Percentiles rank a stretch among this genome's conserved stretches.
phyloP scores from a whole-genome alignment of 306 rosid genomes.

The Fagus crenata region DNA sequence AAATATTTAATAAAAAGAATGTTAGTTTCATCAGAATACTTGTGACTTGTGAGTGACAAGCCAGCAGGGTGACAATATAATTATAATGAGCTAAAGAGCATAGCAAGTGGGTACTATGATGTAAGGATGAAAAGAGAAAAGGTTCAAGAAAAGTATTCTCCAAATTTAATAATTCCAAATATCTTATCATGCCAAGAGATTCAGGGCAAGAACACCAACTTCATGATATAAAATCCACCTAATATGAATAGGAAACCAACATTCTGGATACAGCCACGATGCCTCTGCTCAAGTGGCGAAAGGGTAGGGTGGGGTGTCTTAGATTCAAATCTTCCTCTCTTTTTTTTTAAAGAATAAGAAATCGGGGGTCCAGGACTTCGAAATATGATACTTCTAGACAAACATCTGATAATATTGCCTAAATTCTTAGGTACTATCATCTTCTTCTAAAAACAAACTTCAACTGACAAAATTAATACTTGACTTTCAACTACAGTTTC shows the following conservation, averaged over 20 bases:
- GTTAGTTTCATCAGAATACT: background rate
- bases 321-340: background rate
- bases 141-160: background rate
- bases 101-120: background rate
- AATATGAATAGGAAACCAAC: background rate
- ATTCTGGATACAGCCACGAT: background rate
- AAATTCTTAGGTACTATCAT: background rate
- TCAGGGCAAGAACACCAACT: background rate
- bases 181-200: background rate
- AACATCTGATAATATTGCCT: background rate
- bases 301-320: background rate
- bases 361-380: background rate
- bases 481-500: slow-evolving; percentile 5
- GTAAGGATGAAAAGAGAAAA: background rate
- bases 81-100: background rate
- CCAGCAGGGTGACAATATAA: background rate
- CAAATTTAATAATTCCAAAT: background rate
- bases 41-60: background rate
- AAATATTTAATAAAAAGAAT: slow-evolving; percentile 6
- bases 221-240: background rate
- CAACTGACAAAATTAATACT: slow-evolving; percentile 9
- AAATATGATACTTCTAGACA: background rate
- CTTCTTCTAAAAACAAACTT: background rate
- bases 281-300: background rate
- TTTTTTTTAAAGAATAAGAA: background rate